Conservation (phyloP, 2,329 filamentous ascomycete genomes). For the Alternaria triticimaculans region DNA sequence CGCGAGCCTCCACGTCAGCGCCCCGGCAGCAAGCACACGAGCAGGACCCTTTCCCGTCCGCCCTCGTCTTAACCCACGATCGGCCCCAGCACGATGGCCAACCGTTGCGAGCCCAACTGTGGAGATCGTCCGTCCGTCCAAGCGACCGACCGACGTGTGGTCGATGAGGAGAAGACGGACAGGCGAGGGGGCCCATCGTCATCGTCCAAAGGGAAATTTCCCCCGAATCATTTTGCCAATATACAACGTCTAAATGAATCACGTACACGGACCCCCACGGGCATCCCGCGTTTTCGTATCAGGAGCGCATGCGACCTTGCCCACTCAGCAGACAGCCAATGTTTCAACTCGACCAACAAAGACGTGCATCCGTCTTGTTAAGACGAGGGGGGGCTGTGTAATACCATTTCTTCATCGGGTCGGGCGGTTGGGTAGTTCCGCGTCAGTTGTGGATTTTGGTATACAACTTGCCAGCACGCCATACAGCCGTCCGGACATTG, state of each 20-base stretch:
- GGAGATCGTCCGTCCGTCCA: constrained; percentile 21
- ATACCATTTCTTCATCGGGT: constrained; percentile 11
- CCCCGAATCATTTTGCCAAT: constrained; percentile 17
- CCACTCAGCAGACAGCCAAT: constrained; percentile 5
- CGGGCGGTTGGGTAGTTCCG: constrained; percentile 20
- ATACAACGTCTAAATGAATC: constrained; percentile 37
- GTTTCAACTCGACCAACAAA: constrained; percentile 12
- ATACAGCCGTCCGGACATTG: constrained; percentile 8
- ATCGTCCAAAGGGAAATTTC: constrained; percentile 2
- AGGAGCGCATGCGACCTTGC: constrained; percentile 20
- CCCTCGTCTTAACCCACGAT: constrained; percentile 10
- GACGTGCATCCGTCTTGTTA: constrained; percentile 9
- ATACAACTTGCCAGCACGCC: neutral
- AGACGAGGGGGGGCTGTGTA: constrained; percentile 4
- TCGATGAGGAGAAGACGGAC: neutral
- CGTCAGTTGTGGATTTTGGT: constrained; percentile 6
- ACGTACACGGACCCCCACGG: constrained; percentile 37
- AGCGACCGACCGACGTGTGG: constrained; percentile 3
- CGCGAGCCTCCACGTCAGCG: constrained; percentile 27
- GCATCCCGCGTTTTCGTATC: constrained; percentile 27
- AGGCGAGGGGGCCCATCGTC: neutral
- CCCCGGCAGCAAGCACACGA: constrained; percentile 27
- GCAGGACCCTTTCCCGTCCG: constrained; percentile 24
- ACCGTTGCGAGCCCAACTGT: constrained; percentile 17
- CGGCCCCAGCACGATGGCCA: constrained; percentile 13